Percentiles rank a stretch among this genome's conserved stretches.
Evolutionary conservation across 2,329 filamentous ascomycete species (phyloP).

Genomic region (Aspergillus melleus): DNA sequence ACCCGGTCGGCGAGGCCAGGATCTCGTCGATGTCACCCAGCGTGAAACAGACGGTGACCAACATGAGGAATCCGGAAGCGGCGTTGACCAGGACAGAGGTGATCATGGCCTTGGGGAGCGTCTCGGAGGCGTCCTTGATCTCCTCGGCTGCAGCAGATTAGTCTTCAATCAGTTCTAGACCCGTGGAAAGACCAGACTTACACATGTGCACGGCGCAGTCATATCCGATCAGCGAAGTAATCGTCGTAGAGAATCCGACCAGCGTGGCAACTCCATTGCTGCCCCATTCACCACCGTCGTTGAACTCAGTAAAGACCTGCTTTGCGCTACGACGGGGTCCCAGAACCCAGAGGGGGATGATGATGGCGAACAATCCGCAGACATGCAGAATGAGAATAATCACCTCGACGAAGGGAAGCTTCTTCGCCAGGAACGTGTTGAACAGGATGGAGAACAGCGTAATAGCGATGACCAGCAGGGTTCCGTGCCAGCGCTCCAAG

Average conservation of each 20-base stretch:
- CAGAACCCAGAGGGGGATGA: slow-evolving; percentile 46
- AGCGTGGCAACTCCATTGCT: slow-evolving; percentile 39
- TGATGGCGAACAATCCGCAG: slow-evolving; percentile 43
- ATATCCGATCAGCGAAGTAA: slow-evolving; percentile 44
- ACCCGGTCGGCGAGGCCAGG: slow-evolving; percentile 29
- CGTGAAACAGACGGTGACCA: slow-evolving; percentile 41
- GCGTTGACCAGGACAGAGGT: slow-evolving; percentile 36
- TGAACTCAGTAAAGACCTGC: slow-evolving; percentile 43
- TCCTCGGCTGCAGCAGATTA: slow-evolving; percentile 39
- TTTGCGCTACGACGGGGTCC: slow-evolving; percentile 38
- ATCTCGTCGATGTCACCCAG: slow-evolving; percentile 33
- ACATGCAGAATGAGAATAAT: slow-evolving; percentile 45
- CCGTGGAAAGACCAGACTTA: slow-evolving; percentile 25
- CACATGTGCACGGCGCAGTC: slow-evolving; percentile 50
- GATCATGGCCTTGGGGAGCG: slow-evolving; percentile 42
- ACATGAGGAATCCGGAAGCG: slow-evolving; percentile 39
- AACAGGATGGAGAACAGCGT: slow-evolving; percentile 42
- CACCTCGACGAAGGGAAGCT: slow-evolving; percentile 41
- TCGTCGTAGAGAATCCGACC: slow-evolving; percentile 42
- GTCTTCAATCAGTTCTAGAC: background rate
- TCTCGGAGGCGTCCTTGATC: slow-evolving; percentile 35
- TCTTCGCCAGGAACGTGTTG: slow-evolving; percentile 44
- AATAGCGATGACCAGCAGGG: slow-evolving; percentile 45
- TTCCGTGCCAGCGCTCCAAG: slow-evolving; percentile 47
- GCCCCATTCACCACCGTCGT: slow-evolving; percentile 44